Evolutionary conservation across 2,329 filamentous ascomycete species (phyloP).

Genomic region (Alternaria sp.): DNA sequence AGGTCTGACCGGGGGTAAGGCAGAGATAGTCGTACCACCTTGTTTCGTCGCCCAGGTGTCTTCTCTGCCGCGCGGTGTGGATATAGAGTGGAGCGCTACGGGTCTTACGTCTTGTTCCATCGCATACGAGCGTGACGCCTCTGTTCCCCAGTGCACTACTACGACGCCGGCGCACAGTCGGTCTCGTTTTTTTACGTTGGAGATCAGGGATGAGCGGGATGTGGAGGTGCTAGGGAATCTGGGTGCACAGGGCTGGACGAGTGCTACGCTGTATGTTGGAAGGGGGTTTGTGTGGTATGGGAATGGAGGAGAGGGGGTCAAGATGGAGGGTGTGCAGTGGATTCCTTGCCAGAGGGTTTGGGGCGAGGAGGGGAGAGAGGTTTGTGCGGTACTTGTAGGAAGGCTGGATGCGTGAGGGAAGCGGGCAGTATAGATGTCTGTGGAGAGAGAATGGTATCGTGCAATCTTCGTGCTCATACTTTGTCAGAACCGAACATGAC

Average conservation of each 20-base stretch:
- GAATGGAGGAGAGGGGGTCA: not conserved
- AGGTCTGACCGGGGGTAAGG: no score
- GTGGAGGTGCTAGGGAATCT: not conserved
- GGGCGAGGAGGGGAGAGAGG: conserved; percentile 32
- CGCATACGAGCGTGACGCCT: not conserved
- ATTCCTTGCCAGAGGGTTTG: conserved; percentile 43
- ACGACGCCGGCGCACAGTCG: not conserved
- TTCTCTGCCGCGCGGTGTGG: conserved; percentile 73
- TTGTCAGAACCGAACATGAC: not conserved
- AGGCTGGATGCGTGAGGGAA: conserved; percentile 21
- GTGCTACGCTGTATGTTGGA: conserved; percentile 32
- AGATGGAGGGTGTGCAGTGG: conserved; percentile 30
- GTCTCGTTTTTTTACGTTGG: conserved; percentile 22
- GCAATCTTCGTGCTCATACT: not conserved
- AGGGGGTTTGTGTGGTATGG: conserved; percentile 10
- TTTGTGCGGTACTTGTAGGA: conserved; percentile 34
- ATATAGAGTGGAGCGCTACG: conserved; percentile 83
- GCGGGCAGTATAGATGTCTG: not conserved
- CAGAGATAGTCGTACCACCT: conserved; percentile 57
- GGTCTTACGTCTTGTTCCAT: conserved; percentile 54
- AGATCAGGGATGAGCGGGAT: conserved; percentile 11
- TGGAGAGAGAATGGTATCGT: not conserved
- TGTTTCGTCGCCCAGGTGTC: conserved; percentile 78
- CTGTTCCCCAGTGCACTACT: not conserved
- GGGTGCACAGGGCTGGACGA: conserved; percentile 15